These are phyloP conservation scores for Pseudozyma flocculosa DNA, from an alignment of 1,284 basidiomycete species.

Conservation along the genomic window DNA sequence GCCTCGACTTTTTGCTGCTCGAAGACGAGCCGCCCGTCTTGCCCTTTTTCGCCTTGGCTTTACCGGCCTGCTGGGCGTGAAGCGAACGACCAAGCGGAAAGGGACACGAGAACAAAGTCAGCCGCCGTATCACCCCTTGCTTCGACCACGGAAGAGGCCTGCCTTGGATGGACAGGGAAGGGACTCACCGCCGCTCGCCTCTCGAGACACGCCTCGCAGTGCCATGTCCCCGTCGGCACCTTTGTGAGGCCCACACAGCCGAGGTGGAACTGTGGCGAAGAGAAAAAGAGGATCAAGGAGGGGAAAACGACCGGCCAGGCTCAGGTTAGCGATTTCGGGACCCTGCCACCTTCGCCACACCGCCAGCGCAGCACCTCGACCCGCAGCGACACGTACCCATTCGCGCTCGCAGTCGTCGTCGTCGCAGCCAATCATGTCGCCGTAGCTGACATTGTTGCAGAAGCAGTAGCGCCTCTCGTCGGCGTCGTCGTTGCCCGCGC, in stretches of 20 bases:
- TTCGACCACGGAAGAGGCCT: too few species aligned
- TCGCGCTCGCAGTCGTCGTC: conserved; percentile 81
- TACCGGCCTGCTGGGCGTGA: too few species aligned
- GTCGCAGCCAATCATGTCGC: conserved; percentile 98
- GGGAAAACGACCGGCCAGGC: not conserved
- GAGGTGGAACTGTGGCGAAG: conserved; percentile 65
- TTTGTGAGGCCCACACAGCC: conserved; percentile 68
- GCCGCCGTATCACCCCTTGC: too few species aligned
- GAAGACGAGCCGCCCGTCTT: too few species aligned
- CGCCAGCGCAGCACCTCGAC: too few species aligned
- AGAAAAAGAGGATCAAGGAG: not conserved
- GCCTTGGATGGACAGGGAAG: too few species aligned
- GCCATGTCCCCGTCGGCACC: conserved; percentile 72
- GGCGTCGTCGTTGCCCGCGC: conserved; percentile 35
- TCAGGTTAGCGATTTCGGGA: too few species aligned
- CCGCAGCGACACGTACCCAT: conserved; percentile 72
- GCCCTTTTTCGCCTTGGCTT: too few species aligned
- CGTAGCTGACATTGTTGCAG: conserved; percentile 82
- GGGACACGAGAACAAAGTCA: too few species aligned
- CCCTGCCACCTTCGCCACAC: too few species aligned
- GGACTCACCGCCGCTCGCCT: conserved; percentile 15
- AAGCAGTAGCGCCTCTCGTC: conserved; percentile 78
- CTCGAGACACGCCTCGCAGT: conserved; percentile 62
- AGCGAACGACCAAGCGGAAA: too few species aligned
- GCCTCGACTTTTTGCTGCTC: too few species aligned